phyloP scores from a whole-genome alignment of 2,329 filamentous ascomycete genomes.

The Venturia effusa region DNA sequence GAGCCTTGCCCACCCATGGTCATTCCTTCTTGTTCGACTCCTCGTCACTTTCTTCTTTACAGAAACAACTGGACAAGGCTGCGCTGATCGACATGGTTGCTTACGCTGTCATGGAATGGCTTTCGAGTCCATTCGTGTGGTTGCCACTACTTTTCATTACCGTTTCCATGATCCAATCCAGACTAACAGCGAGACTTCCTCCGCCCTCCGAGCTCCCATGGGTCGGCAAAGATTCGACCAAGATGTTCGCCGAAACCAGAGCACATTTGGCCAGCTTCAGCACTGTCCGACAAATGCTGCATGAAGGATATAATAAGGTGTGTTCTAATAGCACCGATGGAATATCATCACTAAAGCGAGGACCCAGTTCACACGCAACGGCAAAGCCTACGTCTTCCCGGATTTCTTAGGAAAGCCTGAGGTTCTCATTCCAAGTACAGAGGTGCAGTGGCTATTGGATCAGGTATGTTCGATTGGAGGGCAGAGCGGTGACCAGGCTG shows the following conservation, averaged over 20 bases:
- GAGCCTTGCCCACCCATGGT: not conserved
- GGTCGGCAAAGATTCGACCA: conserved; percentile 3
- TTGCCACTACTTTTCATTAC: not conserved
- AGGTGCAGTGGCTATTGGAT: conserved; percentile 31
- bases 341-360: not conserved
- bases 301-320: conserved; percentile 10
- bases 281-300: not conserved
- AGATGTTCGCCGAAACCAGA: conserved; percentile 6
- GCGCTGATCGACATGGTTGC: not conserved
- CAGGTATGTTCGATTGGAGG: conserved; percentile 11
- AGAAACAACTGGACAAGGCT: not conserved
- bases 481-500: not conserved
- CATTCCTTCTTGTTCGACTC: not conserved
- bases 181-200: not conserved
- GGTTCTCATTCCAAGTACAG: conserved; percentile 24
- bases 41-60: not conserved
- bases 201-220: conserved; percentile 2
- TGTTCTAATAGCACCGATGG: not conserved
- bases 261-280: conserved; percentile 5
- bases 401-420: conserved; percentile 14
- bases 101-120: not conserved
- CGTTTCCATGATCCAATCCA: not conserved
- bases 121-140: conserved; percentile 2
- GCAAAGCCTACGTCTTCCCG: conserved; percentile 5
- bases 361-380: conserved; percentile 5